A percentile compares a stretch with the other conserved stretches of the same genome.
These are phyloP conservation scores for Sporothrix schenckii DNA, from an alignment of 2,329 filamentous ascomycete species.

Conservation along the genomic window DNA sequence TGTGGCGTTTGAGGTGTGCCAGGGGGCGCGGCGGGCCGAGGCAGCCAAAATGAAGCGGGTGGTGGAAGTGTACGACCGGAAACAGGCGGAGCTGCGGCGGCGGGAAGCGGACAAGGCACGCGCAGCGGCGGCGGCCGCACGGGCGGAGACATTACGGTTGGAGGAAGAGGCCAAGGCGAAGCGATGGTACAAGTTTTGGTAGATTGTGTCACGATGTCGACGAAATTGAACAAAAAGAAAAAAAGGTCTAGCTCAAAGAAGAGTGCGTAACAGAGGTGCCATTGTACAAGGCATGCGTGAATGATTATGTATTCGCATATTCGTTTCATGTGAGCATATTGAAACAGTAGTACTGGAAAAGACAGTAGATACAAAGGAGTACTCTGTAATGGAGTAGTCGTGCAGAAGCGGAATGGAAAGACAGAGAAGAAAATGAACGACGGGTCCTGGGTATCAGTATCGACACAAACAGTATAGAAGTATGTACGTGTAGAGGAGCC, in stretches of 20 bases:
- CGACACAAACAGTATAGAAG: not conserved
- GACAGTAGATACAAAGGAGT: not conserved
- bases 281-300: not conserved
- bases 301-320: not conserved
- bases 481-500: not conserved
- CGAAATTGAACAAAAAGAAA: not conserved
- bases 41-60: conserved; percentile 81
- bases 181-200: conserved; percentile 64
- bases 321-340: not conserved
- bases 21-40: conserved; percentile 72
- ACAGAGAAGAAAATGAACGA: not conserved
- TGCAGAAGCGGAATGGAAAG: not conserved
- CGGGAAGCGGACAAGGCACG: conserved; percentile 55
- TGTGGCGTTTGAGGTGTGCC: conserved; percentile 81
- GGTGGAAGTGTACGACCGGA: conserved; percentile 76
- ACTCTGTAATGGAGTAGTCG: not conserved
- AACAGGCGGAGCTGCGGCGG: conserved; percentile 62
- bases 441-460: conserved; percentile 23
- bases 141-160: conserved; percentile 41
- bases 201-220: not conserved
- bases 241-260: not conserved
- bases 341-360: not conserved
- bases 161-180: conserved; percentile 22
- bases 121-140: conserved; percentile 50
- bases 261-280: not conserved